Base-by-base conservation (phyloP, 2,329 filamentous ascomycete species). In the Sporothrix euskadiensis region DNA sequence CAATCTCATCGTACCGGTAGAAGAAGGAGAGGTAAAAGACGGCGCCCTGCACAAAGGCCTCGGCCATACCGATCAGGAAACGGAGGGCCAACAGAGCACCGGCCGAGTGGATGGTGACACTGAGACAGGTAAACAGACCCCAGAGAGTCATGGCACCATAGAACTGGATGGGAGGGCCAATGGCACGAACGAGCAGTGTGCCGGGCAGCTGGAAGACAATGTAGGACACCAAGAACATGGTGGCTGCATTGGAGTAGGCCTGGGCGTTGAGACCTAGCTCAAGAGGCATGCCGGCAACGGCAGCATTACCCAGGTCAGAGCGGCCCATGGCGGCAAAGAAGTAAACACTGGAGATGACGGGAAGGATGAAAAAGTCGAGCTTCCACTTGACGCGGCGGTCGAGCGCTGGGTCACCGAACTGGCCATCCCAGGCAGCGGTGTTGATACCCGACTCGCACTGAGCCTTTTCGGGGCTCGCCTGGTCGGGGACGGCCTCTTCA, bases 1-100 rank as follows among this genome's bases (percentile, higher is more conserved):
- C n/a, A 8, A 75, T 73, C 73, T 77, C 76, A 35, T 73, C 73
- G 68, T 75, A 75, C 73, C 75, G 75, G 59, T 85, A 84, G 16
- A 85, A 77, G 73, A 81, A 81, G n/a, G 80, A 80, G 2, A 81
- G 78, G 14, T 77, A 74, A 26, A 78, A 70, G 10, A 70, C 68
- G 19, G 68, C 49, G 12, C 76, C 74, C 85, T 78, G 71, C 84
- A 81, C 30, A 80, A 82, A 14, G 81, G 83, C 52, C 85, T 79
- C 47, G 84, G 76, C 12, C 83, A 84, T 32, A 75, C 76, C 68
- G 75, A 76, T 54, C 75, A 78, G 69, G 76, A 73, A 32, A 73
- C 77, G 54, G 5, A 70, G 30, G 19, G 47, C 68, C 30, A 70
- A 19, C 12, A 70, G 49, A 2, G 68, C 47, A 9, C 30, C 52